Percentiles rank a stretch among this genome's conserved stretches.
Conservation (phyloP, 257 asterid species). For the Fraxinus anomala region DNA sequence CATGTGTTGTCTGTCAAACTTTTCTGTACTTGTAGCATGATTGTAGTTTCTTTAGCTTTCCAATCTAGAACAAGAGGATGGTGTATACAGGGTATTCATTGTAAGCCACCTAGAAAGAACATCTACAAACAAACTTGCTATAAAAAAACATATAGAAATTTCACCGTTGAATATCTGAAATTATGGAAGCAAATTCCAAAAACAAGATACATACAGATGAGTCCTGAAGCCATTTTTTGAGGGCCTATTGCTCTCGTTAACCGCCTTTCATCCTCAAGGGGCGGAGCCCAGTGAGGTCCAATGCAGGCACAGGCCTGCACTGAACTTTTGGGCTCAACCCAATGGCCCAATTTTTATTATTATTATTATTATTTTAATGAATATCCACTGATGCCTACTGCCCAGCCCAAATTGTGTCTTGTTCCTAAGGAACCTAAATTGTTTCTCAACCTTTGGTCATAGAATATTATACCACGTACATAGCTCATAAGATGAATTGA, state of each 20-base stretch:
- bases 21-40: too few relatives aligned
- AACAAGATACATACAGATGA: conserved; percentile 56
- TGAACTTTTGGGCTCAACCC: too few relatives aligned
- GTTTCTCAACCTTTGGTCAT: not conserved
- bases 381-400: too few relatives aligned
- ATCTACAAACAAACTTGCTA: conserved; percentile 1
- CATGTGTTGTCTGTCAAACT: too few relatives aligned
- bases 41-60: conserved; percentile 72
- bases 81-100: not conserved
- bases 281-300: too few relatives aligned
- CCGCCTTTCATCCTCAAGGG: conserved; percentile 50
- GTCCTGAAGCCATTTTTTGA: conserved; percentile 82
- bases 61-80: conserved; percentile 49
- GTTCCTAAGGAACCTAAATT: not conserved
- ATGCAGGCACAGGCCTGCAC: too few relatives aligned
- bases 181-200: conserved; percentile 7
- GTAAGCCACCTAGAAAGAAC: conserved; percentile 10
- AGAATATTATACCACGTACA: not conserved
- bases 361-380: too few relatives aligned
- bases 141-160: conserved; percentile 8
- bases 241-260: conserved; percentile 68
- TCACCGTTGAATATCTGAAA: conserved; percentile 37
- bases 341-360: too few relatives aligned
- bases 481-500: conserved; percentile 3
- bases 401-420: not conserved